Evolutionary conservation across 1,284 basidiomycete genomes (phyloP), one percentile per base, ranked within the genome.

Genomic region (Apiotrichum siamense): DNA sequence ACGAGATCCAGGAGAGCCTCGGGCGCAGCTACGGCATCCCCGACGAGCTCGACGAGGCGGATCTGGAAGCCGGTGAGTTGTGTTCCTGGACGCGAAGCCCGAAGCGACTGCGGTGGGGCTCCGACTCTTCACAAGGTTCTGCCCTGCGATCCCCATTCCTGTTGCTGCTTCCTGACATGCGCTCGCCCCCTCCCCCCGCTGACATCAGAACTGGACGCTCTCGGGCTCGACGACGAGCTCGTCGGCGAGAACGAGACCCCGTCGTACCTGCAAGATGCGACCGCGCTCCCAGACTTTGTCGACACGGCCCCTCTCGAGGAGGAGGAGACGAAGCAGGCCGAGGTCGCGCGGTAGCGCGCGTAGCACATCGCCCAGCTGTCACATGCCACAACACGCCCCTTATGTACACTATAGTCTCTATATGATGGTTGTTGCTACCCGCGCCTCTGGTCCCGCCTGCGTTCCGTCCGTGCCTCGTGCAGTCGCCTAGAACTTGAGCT

Each of bases 41-140:
- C 15, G 96, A 99, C 62, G 96, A 98, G 72, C 79, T 99, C 40
- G 96, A 99, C 76, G 94, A 99, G 72, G 89, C 87, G 13, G 96
- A 98, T 72, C 79, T 99, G 5, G 86, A 97, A 79, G 96, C 96
- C 45, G 94, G 94, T 86, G 64, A 42, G 83, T 70, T 35, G 23
- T 42, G 17, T 11, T 15, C 17, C 33, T n/a, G n/a, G n/a, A n/a
- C n/a, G n/a, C n/a, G n/a, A n/a, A n/a, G n/a, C n/a, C n/a, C n/a
- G n/a, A n/a, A n/a, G n/a, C n/a, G n/a, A n/a, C n/a, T n/a, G n/a
- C n/a, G n/a, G n/a, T n/a, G n/a, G n/a, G n/a, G n/a, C n/a, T n/a
- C n/a, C n/a, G n/a, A n/a, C n/a, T n/a, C n/a, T n/a, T n/a, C n/a
- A n/a, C n/a, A n/a, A n/a, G n/a, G n/a, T n/a, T n/a, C n/a, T n/a